Evolutionary conservation across 1,284 basidiomycete species (phyloP), one percentile per base, ranked within the genome.

Genomic region (Exsudoporus floridanus): DNA sequence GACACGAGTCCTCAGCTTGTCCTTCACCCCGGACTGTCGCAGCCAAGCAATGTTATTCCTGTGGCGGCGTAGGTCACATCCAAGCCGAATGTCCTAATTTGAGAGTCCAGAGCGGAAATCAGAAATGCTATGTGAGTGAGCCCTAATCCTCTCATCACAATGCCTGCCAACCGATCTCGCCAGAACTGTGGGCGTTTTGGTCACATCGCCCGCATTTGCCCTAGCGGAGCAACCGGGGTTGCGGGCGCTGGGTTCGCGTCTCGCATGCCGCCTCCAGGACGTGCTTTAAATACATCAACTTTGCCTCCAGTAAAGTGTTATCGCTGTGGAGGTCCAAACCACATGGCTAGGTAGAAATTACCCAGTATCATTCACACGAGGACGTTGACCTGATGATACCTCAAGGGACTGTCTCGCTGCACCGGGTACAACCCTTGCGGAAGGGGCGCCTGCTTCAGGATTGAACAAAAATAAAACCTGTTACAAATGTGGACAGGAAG

Each of bases 1-100:
- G 92, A 23, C 93, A 95, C 68, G 92, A 95, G 74, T 92, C 89
- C 35, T 87, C 87, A 56, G 84, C 86, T 54, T 96, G 93, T 72
- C 89, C 92, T 41, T 84, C 84, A 62, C 92, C 92, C 46, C 83
- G 91, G 59, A 88, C 84, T 21, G 79, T 80, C 42, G 79, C 83
- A 54, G 64, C 71, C 19, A 73, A 71, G 54, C 68, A 70, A 46
- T 70, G 89, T 71, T 91, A 89, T 70, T 83, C 82, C 27, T 91
- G 89, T 67, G 84, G 87, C 36, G 88, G 86, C 40, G 79, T 90
- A 48, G 86, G 86, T 56, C 82, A 86, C 69, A 89, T 87, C 53
- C 81, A 82, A 70, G 87, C 90, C 42, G 92, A 94, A 69, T 95
- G 92, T 66, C 92, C 93, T 13, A 92, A 82, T 65, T 73, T 92